phyloP scores from a whole-genome alignment of 768 basidiomycete species.

The Sarcomyxa edulis region DNA sequence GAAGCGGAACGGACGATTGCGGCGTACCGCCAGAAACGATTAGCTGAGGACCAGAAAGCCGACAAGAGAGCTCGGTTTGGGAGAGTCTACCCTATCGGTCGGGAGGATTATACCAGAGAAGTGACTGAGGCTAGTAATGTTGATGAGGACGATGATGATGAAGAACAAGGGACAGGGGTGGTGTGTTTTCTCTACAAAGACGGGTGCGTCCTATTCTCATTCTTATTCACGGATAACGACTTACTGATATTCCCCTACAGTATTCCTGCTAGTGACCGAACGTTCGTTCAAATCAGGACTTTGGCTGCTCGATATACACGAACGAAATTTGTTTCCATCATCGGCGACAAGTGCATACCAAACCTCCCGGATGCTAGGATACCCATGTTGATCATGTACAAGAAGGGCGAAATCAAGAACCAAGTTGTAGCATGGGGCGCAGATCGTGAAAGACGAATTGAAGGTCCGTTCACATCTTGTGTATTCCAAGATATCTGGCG shows the following conservation, averaged over 20 bases:
- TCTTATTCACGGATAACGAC: not conserved
- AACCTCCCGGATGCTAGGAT: constrained; percentile 88
- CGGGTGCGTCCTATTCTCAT: constrained; percentile 49
- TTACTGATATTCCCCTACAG: constrained; percentile 30
- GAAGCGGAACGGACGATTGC: constrained; percentile 73
- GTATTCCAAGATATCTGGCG: constrained; percentile 3
- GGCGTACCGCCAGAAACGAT: constrained; percentile 54
- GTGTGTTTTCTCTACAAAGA: constrained; percentile 96
- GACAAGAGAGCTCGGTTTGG: constrained; percentile 72
- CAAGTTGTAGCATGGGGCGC: constrained; percentile 85
- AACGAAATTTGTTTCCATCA: constrained; percentile 94
- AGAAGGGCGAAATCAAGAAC: constrained; percentile 84
- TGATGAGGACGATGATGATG: constrained; percentile 58
- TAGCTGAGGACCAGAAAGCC: constrained; percentile 56
- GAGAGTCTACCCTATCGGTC: constrained; percentile 77
- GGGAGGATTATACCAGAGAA: constrained; percentile 92
- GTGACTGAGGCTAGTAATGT: constrained; percentile 88
- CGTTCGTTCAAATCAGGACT: constrained; percentile 60
- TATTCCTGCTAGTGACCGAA: constrained; percentile 73
- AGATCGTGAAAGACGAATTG: constrained; percentile 66
- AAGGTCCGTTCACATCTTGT: constrained; percentile 49
- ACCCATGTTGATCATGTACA: constrained; percentile 91
- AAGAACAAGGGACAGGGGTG: constrained; percentile 81
- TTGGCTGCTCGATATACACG: constrained; percentile 83
- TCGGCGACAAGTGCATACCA: constrained; percentile 93